phyloP scores from a whole-genome alignment of 2,329 filamentous ascomycete genomes.

The Exophiala viscosa region DNA sequence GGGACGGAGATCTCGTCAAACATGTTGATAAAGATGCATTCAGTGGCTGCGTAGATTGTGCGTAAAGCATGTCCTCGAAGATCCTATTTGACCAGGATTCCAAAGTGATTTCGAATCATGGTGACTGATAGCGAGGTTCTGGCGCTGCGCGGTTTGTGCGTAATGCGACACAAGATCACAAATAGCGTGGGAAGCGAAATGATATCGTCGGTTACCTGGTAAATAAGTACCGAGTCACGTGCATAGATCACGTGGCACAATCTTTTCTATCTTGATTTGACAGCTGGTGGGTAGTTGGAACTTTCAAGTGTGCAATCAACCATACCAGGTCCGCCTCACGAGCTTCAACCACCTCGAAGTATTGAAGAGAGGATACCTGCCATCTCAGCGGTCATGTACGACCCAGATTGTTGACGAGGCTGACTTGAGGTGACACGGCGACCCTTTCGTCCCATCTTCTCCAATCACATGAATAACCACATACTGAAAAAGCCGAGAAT shows the following conservation, averaged over 20 bases:
- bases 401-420: not conserved
- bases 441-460: not conserved
- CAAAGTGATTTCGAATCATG: constrained; percentile 1
- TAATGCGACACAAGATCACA: constrained; percentile 5
- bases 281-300: no score
- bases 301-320: no score
- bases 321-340: no score
- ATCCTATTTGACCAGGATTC: constrained; percentile 1
- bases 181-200: not conserved
- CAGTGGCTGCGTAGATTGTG: constrained; percentile 18
- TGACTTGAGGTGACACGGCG: not conserved
- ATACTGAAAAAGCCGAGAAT: not conserved
- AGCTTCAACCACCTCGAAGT: no score
- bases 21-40: constrained; percentile 5
- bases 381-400: not conserved
- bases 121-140: not conserved
- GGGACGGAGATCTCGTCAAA: constrained; percentile 1
- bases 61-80: constrained; percentile 6
- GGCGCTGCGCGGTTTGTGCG: constrained; percentile 22
- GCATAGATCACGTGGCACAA: no score
- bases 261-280: no score
- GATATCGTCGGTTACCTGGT: no score
- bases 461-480: constrained; percentile 8
- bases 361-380: not conserved
- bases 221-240: no score